Evolutionary conservation across 371 early-diverging fungal genomes (phyloP), one percentile per base, ranked within the genome.

Genomic region (Syncephalastrum racemosum): DNA sequence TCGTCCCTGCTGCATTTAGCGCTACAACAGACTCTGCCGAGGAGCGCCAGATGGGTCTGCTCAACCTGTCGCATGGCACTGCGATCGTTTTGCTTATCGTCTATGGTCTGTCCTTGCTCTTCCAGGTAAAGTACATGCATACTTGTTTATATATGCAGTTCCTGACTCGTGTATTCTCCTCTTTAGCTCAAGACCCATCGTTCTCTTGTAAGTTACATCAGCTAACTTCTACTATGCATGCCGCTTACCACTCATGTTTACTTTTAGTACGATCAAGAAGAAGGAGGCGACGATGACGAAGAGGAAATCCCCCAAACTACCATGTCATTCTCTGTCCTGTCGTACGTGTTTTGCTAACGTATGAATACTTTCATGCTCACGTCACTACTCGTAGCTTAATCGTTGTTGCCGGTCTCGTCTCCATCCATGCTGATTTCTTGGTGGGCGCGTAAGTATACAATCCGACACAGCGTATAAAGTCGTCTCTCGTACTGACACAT

Each of bases 1-100:
- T 96, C 53, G 73, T 94, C 18, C 95, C 95, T n/a, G 90, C 93
- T 14, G 92, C 92, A 0, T 92, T 92, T 62, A 64, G 62, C 47
- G 65, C 66, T 25, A 66, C 77, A 18, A 67, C 74, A 18, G 54
- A 54, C 24, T 61, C 71, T 1, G 63, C 66, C 8, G 62, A 73
- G 48, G 63, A 58, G 22, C 51, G 58, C 18, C 44, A 54, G 22
- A 20, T 42, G 14, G 81, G 83, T n/a, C 76, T 88, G 45, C 49
- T 87, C 24, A 71, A 80, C 1, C 60, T 94, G 51, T 86, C 86
- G 45, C 86, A 88, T 23, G 86, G 86, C 24, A 88, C 89, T 13
- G 81, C 94, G 0, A 68, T 94, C 73, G 93, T 14, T 63, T 92
- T 94, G 54, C 75, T 95, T 50, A 53, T 88, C 43, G 74, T 92